Evolutionary conservation across 495 filamentous ascomycete genomes (phyloP).

Genomic region (Penicillium nucicola): DNA sequence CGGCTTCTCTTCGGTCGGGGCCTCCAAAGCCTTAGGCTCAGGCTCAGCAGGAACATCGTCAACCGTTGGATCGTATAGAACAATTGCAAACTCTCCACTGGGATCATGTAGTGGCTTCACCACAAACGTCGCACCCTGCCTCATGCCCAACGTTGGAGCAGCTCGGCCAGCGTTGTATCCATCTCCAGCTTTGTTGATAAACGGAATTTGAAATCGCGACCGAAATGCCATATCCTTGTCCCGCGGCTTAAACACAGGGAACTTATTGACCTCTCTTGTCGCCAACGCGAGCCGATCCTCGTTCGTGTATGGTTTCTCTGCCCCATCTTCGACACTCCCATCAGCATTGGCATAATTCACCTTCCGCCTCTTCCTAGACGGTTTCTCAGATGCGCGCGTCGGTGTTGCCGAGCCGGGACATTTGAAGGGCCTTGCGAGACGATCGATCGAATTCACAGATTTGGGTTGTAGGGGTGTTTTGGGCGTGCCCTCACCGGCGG

Average conservation of each 20-base stretch:
- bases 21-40: conserved; percentile 51
- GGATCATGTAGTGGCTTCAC: conserved; percentile 93
- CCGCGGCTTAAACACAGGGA: conserved; percentile 84
- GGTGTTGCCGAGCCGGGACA: conserved; percentile 80
- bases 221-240: conserved; percentile 81
- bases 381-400: conserved; percentile 72
- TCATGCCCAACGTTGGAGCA: conserved; percentile 81
- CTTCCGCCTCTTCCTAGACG: conserved; percentile 80
- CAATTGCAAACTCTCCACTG: conserved; percentile 93
- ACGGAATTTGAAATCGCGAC: conserved; percentile 78
- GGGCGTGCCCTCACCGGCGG: conserved; percentile 26
- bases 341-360: conserved; percentile 87
- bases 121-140: conserved; percentile 79
- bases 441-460: conserved; percentile 57
- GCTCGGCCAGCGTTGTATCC: conserved; percentile 74
- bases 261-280: conserved; percentile 84
- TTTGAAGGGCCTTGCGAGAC: conserved; percentile 84
- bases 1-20: conserved; percentile 46
- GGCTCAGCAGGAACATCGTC: conserved; percentile 71
- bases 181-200: conserved; percentile 73
- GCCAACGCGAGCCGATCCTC: conserved; percentile 83
- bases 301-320: conserved; percentile 82
- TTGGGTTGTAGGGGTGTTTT: conserved; percentile 36
- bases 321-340: conserved; percentile 58
- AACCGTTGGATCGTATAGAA: conserved; percentile 91